A percentile compares a stretch with the other conserved stretches of the same genome.
phyloP scores from a whole-genome alignment of 345 rosid species.

The Gossypium raimondii region DNA sequence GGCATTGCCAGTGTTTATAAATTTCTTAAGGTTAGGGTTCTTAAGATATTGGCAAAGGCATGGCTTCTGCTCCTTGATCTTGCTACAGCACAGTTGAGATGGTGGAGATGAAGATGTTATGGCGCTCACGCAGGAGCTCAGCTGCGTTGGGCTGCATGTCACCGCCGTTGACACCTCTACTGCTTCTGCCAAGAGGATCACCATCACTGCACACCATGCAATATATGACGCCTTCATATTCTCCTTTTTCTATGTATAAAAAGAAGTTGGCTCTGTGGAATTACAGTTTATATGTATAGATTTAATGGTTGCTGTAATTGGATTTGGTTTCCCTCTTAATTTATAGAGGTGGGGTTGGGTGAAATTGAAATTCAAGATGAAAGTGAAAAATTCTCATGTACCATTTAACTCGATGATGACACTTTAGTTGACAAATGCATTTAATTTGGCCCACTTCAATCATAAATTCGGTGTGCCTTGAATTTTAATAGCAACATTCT shows the following conservation, averaged over 20 bases:
- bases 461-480: neutral
- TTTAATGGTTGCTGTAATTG: slow-evolving; percentile 14
- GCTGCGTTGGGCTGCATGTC: slow-evolving; percentile 68
- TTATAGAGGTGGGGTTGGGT: slow-evolving; percentile 44
- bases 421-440: neutral
- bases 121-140: slow-evolving; percentile 76
- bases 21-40: slow-evolving; percentile 63
- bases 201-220: slow-evolving; percentile 34
- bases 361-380: slow-evolving; percentile 10
- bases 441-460: neutral
- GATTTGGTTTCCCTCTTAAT: slow-evolving; percentile 29
- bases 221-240: slow-evolving; percentile 43
- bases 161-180: slow-evolving; percentile 45
- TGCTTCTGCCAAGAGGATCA: slow-evolving; percentile 41
- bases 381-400: neutral
- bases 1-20: slow-evolving; percentile 79
- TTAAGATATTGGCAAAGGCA: slow-evolving; percentile 79
- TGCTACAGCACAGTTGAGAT: slow-evolving; percentile 58
- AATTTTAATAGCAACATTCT: neutral
- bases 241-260: neutral
- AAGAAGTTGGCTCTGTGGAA: no score
- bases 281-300: neutral
- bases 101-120: slow-evolving; percentile 69
- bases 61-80: slow-evolving; percentile 77
- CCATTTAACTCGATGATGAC: neutral